Conservation (phyloP, 75 land plant species). For the Adiantum capillusveneris region DNA sequence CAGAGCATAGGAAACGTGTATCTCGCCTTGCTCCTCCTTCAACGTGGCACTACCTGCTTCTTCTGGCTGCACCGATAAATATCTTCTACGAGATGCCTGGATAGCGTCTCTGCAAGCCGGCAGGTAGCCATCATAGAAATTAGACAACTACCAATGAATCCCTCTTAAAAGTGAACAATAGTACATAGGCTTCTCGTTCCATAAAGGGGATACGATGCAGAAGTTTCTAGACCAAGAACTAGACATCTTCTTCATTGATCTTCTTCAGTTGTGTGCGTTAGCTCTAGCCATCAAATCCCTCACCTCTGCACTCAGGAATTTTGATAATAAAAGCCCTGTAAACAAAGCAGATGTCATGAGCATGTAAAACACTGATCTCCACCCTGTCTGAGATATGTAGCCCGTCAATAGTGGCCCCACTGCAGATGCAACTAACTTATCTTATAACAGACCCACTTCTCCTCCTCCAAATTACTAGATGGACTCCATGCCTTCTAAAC, state of each 20-base stretch:
- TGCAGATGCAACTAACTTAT: conserved; percentile 86
- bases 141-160: no score
- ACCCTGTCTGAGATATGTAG: conserved; percentile 60
- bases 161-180: no score
- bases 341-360: conserved; percentile 65
- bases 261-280: conserved; percentile 7
- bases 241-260: no score
- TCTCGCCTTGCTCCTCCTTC: no score
- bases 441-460: no score
- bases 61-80: conserved; percentile 67
- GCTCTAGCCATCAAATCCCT: conserved; percentile 23
- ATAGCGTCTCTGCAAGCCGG: conserved; percentile 28
- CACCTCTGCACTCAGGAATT: conserved; percentile 62
- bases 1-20: no score
- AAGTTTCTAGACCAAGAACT: no score
- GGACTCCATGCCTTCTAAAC: no score
- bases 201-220: no score
- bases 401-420: conserved; percentile 77
- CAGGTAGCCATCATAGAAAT: conserved; percentile 5
- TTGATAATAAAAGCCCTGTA: conserved; percentile 65
- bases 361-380: conserved; percentile 75
- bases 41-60: no score
- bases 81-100: conserved; percentile 59
- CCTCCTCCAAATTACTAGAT: no score
- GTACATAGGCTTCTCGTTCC: no score